A percentile compares a stretch with the other conserved stretches of the same genome.
Conservation (phyloP, 495 filamentous ascomycete species). For the Penicillium macrosclerotiorum region DNA sequence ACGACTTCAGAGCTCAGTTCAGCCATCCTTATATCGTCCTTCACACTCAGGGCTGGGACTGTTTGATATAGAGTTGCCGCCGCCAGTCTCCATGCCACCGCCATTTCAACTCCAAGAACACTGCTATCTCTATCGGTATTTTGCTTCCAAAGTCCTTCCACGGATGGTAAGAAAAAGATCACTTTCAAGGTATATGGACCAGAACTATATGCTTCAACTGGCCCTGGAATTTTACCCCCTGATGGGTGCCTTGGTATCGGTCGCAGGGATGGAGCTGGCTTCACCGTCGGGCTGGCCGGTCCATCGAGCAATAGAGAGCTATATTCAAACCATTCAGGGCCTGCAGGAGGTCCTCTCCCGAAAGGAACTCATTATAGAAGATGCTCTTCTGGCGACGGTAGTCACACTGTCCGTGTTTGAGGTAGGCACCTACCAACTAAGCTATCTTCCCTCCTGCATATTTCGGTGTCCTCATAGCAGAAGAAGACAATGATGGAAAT, state of each 20-base stretch:
- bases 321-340: slow-evolving; percentile 5
- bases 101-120: slow-evolving; percentile 11
- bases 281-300: slow-evolving; percentile 2
- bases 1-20: background rate
- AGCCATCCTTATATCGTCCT: background rate
- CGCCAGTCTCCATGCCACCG: slow-evolving; percentile 6
- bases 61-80: background rate
- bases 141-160: slow-evolving; percentile 6
- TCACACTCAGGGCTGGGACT: background rate
- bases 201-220: slow-evolving; percentile 10
- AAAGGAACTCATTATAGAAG: background rate
- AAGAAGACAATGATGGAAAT: background rate
- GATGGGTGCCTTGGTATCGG: slow-evolving; percentile 14
- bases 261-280: slow-evolving; percentile 12
- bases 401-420: slow-evolving; percentile 15
- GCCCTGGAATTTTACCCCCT: slow-evolving; percentile 13
- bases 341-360: background rate
- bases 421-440: no score
- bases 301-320: slow-evolving; percentile 4
- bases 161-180: slow-evolving; percentile 11
- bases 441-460: no score
- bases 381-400: slow-evolving; percentile 10
- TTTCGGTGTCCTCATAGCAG: background rate
- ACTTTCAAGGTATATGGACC: slow-evolving; percentile 5
- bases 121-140: slow-evolving; percentile 11